Conservation (phyloP, 306 rosid species). For the Abrus pulchellus region DNA sequence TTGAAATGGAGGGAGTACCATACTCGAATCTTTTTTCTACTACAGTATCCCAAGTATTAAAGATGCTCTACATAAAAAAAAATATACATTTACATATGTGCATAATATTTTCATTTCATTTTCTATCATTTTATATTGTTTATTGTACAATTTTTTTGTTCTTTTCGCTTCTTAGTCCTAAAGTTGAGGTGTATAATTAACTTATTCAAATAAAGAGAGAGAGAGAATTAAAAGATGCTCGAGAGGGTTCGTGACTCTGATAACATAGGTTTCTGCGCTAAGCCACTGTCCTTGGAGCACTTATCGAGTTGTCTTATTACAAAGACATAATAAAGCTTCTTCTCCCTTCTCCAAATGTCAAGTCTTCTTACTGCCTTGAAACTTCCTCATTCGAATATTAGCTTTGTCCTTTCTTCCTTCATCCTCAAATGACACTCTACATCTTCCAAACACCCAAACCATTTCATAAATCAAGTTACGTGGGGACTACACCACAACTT, state of each 20-base stretch:
- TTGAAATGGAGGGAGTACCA: no score
- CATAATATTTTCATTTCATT: no score
- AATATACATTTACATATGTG: no score
- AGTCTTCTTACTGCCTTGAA: conserved; percentile 41
- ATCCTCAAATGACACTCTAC: background rate
- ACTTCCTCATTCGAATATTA: conserved; percentile 43
- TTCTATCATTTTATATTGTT: no score
- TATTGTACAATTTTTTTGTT: no score
- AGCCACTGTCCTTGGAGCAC: conserved; percentile 34
- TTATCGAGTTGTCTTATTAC: conserved; percentile 45
- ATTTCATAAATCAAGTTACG: background rate
- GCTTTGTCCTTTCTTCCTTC: conserved; percentile 30
- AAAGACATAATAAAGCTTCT: conserved; percentile 32
- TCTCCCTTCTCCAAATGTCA: conserved; percentile 7
- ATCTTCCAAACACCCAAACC: background rate
- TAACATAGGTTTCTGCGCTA: conserved; percentile 45
- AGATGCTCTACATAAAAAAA: no score
- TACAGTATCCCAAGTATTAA: no score
- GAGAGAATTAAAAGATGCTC: conserved; percentile 2
- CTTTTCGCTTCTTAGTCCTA: no score
- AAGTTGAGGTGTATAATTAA: no score
- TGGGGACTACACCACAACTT: conserved; percentile 23
- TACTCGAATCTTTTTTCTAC: no score
- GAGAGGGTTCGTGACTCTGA: conserved; percentile 17
- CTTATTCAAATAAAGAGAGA: no score